phyloP scores from a whole-genome alignment of 345 rosid genomes.

The Excoecaria cochinchinensis region DNA sequence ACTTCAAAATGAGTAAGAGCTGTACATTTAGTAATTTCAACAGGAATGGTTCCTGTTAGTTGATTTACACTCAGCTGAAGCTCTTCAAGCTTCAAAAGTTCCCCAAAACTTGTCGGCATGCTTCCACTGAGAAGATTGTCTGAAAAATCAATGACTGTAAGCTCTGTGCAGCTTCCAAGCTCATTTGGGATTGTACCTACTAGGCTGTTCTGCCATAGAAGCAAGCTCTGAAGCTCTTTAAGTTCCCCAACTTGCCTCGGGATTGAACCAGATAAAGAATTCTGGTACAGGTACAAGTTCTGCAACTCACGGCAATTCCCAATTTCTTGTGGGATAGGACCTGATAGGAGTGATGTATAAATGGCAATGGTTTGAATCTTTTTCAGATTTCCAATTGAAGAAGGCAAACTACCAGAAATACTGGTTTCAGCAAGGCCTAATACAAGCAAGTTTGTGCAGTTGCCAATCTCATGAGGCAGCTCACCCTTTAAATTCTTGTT shows the following conservation, averaged over 20 bases:
- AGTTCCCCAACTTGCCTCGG: conserved; percentile 67
- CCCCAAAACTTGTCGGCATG: conserved; percentile 77
- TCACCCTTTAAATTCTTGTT: conserved; percentile 83
- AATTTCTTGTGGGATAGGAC: conserved; percentile 75
- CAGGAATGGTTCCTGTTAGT: conserved; percentile 71
- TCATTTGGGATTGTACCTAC: conserved; percentile 78
- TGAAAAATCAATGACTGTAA: conserved; percentile 67
- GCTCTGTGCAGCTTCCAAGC: conserved; percentile 63
- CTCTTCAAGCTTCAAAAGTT: conserved; percentile 72
- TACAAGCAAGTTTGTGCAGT: conserved; percentile 70
- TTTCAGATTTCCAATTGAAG: conserved; percentile 68
- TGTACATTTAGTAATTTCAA: conserved; percentile 64
- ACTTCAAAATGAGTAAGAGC: conserved; percentile 70
- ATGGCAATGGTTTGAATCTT: conserved; percentile 72
- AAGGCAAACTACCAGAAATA: conserved; percentile 78
- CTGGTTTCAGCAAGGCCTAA: conserved; percentile 94
- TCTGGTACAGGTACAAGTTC: conserved; percentile 85
- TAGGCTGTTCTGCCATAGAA: conserved; percentile 87
- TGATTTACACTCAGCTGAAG: conserved; percentile 89
- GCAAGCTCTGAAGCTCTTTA: conserved; percentile 69
- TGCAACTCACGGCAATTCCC: conserved; percentile 81
- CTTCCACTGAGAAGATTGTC: conserved; percentile 75
- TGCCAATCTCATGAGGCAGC: conserved; percentile 86
- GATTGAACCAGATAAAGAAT: conserved; percentile 75
- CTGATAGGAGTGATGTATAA: conserved; percentile 73